Base-by-base conservation (phyloP, 345 rosid genomes). In the Turritis glabra region DNA sequence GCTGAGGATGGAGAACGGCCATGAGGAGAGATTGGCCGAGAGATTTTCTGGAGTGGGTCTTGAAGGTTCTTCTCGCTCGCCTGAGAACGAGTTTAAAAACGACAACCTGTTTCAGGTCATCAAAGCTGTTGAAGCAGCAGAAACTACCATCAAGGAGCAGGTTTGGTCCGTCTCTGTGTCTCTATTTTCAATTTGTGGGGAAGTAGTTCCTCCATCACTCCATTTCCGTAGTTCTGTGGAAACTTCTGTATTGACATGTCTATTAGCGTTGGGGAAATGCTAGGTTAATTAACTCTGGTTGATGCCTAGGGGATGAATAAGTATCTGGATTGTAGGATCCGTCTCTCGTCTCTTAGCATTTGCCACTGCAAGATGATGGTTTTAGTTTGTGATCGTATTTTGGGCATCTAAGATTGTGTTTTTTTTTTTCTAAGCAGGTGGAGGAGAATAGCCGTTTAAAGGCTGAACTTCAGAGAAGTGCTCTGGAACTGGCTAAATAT, bases 81-180 rank as follows among this genome's bases (percentile, higher is more conserved):
- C 35, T 12, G 80, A 48, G 72, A 33, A 44, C 67, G 74, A 38
- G 35, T 48, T 27, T 72, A 82, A 80, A 58, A 84, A 82, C 74
- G 87, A 84, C 14, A 87, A 73, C 79, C 88, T 91, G 81, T 82
- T 80, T 67, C 93, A 85, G 87, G 99, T 89, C 29, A 85, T 90
- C 85, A 85, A 90, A 76, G 97, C 97, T 15, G 93, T 91, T 4
- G 96, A 94, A 81, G 92, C 93, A 7, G 97, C 98, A 17, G 97
- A 90, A 82, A 84, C 89, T 67, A 86, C 90, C 44, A 95, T 95
- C 73, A 87, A 81, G 75, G 93, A 86, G 55, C 96, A 91, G 96
- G 98, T 90, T 15, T 57, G 21, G 14, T 38, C n/a, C 13, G 12
- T 35, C 30, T 66, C 30, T 32, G 59, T 33, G 18, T 37, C 59